Base-by-base conservation (phyloP, 495 filamentous ascomycete species). In the Aspergillus incahuasiensis region DNA sequence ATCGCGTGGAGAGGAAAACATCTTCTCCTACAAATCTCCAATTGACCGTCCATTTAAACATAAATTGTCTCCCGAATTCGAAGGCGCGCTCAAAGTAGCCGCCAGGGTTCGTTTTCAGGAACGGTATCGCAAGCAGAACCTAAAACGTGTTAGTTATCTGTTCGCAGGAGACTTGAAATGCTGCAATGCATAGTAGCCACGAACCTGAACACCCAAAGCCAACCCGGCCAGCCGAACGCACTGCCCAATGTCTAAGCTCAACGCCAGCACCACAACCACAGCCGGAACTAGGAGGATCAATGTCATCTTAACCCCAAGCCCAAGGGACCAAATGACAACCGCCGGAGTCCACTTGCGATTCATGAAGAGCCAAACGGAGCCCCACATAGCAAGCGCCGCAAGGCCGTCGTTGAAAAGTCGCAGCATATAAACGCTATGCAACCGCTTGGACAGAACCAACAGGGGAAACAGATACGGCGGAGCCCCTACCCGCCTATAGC, bases 21-120 rank as follows among this genome's bases (percentile, higher is more conserved):
- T 90, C 84, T 65, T 97, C 90, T 12, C 86, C 84, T 5, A 97
- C 69, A 61, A 98, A 97, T 42, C 92, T 82, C 92, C 92, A 98
- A 69, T 98, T 98, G 54, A 98, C 94, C 0, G 94, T 97, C 94
- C 94, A 97, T 67, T 95, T 92, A 77, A 90, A 97, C 58, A 96
- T 77, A 68, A 98, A 98, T 60, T 86, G 81, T 43, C 94, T 79
- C 24, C 88, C 88, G 24, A 98, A 75, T 73, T 98, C 91, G 61
- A 98, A 98, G 0, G 94, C 91, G 47, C 87, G 76, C 28, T 79
- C 77, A 5, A 91, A 57, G 61, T 98, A 98, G 11, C 88, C 88
- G 43, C 63, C 68, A 15, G 86, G 71, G 61, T 90, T 87, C 30
- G 68, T 68, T 7, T 78, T 73, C 20, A 95, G 71, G 70, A 97